A percentile compares a stretch with the other conserved stretches of the same genome.
Evolutionary conservation across 805 yeast species (phyloP).

Genomic region (Candida krabiensis): DNA sequence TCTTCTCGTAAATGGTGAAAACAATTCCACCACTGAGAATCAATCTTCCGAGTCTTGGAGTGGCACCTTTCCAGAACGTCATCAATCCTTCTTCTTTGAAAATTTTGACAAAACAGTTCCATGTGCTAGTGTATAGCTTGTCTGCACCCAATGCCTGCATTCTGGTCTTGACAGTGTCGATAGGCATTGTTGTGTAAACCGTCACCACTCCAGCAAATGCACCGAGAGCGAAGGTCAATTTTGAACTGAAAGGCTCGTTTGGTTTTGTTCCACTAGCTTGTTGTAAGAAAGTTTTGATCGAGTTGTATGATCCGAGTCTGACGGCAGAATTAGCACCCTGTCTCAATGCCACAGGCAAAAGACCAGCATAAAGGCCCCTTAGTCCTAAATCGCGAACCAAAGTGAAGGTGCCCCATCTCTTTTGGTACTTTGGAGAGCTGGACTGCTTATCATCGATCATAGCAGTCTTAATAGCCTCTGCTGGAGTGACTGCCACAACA

Average conservation of each 20-base stretch:
- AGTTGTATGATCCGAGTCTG: conserved; percentile 87
- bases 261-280: conserved; percentile 66
- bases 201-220: conserved; percentile 88
- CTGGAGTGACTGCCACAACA: conserved; percentile 92
- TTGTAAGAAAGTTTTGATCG: conserved; percentile 78
- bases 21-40: conserved; percentile 96
- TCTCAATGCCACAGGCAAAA: conserved; percentile 89
- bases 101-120: conserved; percentile 78
- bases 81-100: conserved; percentile 84
- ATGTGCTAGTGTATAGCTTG: conserved; percentile 66
- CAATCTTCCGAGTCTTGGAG: conserved; percentile 91
- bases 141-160: conserved; percentile 91
- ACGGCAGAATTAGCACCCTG: conserved; percentile 97
- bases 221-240: conserved; percentile 83
- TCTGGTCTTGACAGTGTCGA: conserved; percentile 93
- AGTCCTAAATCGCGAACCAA: conserved; percentile 78
- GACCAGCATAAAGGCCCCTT: conserved; percentile 82
- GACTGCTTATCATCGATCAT: conserved; percentile 89
- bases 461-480: conserved; percentile 94
- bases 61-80: conserved; percentile 98
- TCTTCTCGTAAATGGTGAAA: conserved; percentile 92
- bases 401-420: conserved; percentile 63
- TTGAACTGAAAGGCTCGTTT: conserved; percentile 71
- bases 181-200: conserved; percentile 92
- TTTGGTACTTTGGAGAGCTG: conserved; percentile 72